Conservation (phyloP, 441 rosid species). For the Theobroma grandiflorum region DNA sequence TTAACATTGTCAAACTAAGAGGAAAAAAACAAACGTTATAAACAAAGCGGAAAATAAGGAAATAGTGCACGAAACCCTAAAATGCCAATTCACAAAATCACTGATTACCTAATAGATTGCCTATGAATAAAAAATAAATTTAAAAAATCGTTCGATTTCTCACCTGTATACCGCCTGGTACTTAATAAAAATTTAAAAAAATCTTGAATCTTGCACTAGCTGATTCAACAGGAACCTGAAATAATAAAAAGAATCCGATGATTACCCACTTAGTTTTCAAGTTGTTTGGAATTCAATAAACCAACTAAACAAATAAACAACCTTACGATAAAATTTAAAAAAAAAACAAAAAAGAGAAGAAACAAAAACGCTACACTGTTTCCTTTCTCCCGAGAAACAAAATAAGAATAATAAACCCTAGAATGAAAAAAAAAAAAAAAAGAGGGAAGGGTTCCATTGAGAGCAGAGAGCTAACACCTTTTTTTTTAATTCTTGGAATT, state of each 20-base stretch:
- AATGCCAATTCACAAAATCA: conserved; percentile 1
- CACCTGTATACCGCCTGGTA: not conserved
- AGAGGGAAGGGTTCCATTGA: not conserved
- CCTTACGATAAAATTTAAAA: not conserved
- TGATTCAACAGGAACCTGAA: conserved; percentile 7
- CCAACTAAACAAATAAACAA: not conserved
- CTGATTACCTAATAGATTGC: not conserved
- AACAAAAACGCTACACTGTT: not conserved
- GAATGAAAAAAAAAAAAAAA: not conserved
- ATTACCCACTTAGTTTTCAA: not conserved
- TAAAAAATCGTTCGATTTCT: not conserved
- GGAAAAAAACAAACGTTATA: not conserved
- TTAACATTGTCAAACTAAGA: not conserved
- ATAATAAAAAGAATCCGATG: not conserved
- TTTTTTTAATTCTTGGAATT: not conserved
- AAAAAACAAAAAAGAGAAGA: not conserved
- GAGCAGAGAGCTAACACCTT: not conserved
- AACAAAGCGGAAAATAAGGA: not conserved
- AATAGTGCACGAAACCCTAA: not conserved
- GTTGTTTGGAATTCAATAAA: not conserved
- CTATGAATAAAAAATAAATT: not conserved
- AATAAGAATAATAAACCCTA: conserved; percentile 20
- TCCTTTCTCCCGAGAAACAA: not conserved
- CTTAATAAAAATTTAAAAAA: not conserved
- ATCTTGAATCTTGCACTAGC: not conserved